These are phyloP conservation scores for Erodium chrysanthum DNA, from an alignment of 441 rosid genomes.

Conservation along the genomic window DNA sequence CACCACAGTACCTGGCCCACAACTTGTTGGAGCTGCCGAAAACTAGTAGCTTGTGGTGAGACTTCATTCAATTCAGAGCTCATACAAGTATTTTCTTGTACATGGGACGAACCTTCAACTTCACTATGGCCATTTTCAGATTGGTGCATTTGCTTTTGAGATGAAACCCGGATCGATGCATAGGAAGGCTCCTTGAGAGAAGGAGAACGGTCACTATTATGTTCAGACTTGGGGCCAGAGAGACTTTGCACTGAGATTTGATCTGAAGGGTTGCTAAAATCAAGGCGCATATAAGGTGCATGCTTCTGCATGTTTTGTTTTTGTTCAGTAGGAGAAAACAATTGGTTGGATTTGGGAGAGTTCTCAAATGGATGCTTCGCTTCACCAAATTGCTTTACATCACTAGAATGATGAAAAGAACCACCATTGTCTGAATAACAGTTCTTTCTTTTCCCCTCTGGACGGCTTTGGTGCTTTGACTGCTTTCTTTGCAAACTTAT, in stretches of 20 bases:
- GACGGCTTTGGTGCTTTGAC: slow-evolving; percentile 28
- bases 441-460: slow-evolving; percentile 38
- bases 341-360: slow-evolving; percentile 20
- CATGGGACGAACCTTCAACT: slow-evolving; percentile 39
- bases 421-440: slow-evolving; percentile 31
- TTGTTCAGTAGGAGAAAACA: slow-evolving; percentile 22
- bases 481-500: slow-evolving; percentile 34
- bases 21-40: slow-evolving; percentile 73
- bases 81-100: slow-evolving; percentile 47
- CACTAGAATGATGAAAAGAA: slow-evolving; percentile 29
- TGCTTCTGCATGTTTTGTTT: slow-evolving; percentile 22
- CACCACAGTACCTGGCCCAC: slow-evolving; percentile 49
- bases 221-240: slow-evolving; percentile 40
- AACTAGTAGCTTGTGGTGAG: slow-evolving; percentile 72
- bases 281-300: slow-evolving; percentile 24
- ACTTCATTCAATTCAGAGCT: slow-evolving; percentile 53
- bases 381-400: slow-evolving; percentile 30
- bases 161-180: slow-evolving; percentile 40
- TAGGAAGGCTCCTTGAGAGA: slow-evolving; percentile 41
- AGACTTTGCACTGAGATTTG: slow-evolving; percentile 42
- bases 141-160: slow-evolving; percentile 30
- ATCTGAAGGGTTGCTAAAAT: slow-evolving; percentile 31
- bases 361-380: slow-evolving; percentile 20
- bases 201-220: slow-evolving; percentile 35
- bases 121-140: slow-evolving; percentile 32